phyloP scores from a whole-genome alignment of 1,139 yeast species.

The Lodderomyces parapsilosis region DNA sequence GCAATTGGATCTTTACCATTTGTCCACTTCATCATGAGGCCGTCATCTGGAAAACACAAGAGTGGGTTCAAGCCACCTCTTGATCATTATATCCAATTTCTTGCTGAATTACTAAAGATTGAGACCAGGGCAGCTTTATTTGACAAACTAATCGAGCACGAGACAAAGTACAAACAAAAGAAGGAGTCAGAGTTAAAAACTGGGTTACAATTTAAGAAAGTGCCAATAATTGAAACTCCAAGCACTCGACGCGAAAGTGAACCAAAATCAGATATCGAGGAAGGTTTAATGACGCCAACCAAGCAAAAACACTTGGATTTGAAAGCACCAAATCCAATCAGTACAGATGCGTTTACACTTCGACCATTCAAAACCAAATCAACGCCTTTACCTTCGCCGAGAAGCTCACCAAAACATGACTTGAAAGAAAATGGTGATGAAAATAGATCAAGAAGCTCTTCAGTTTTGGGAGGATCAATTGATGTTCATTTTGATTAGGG shows the following conservation, averaged over 20 bases:
- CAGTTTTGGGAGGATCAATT: conserved; percentile 28
- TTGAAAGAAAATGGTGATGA: conserved; percentile 12
- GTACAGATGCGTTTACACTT: conserved; percentile 34
- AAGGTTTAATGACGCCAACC: background rate
- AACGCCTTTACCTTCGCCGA: conserved; percentile 45
- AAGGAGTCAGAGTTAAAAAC: conserved; percentile 30
- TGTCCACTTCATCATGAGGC: conserved; percentile 42
- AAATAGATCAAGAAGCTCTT: conserved; percentile 17
- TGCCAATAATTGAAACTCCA: conserved; percentile 12
- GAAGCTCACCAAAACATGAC: conserved; percentile 33
- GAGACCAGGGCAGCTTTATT: conserved; percentile 27
- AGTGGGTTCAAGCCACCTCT: conserved; percentile 46
- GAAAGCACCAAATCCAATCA: conserved; percentile 21
- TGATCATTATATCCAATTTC: conserved; percentile 25
- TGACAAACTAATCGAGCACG: conserved; percentile 28
- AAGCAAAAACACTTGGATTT: conserved; percentile 2
- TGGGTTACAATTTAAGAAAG: conserved; percentile 26
- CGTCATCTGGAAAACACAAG: conserved; percentile 36
- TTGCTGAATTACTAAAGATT: conserved; percentile 28
- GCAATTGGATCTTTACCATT: conserved; percentile 41
- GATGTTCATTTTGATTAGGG: conserved; percentile 32
- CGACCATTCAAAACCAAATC: conserved; percentile 44
- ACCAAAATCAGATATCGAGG: background rate
- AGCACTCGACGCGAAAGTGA: conserved; percentile 18
- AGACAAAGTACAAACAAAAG: conserved; percentile 27